phyloP scores from a whole-genome alignment of 164 flowering plant genomes.

The Platanus orientalis region DNA sequence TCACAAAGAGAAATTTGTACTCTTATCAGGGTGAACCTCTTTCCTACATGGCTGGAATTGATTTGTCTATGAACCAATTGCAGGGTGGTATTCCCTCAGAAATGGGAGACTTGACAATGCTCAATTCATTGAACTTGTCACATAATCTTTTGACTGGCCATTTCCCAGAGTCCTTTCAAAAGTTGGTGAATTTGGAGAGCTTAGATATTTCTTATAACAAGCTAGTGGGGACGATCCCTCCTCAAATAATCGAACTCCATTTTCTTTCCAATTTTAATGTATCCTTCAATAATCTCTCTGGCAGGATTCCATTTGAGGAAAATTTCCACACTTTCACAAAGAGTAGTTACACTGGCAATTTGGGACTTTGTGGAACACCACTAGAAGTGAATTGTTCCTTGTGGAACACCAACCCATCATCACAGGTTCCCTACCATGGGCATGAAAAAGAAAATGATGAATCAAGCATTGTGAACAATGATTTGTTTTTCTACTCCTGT shows the following conservation, averaged over 20 bases:
- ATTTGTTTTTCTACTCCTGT: too few species aligned
- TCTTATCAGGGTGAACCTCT: not conserved
- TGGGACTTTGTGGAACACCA: not conserved
- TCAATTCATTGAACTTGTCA: slow-evolving; percentile 6
- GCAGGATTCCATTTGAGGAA: too few species aligned
- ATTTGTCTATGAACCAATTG: slow-evolving; percentile 7
- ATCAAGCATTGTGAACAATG: too few species aligned
- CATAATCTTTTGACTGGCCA: slow-evolving; percentile 6
- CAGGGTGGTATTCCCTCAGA: slow-evolving; percentile 3
- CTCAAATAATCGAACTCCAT: slow-evolving; percentile 1
- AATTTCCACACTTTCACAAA: too few species aligned
- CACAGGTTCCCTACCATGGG: not conserved
- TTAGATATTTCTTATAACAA: too few species aligned
- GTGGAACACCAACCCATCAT: too few species aligned
- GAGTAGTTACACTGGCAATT: too few species aligned
- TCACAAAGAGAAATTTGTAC: not conserved
- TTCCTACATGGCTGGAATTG: slow-evolving; percentile 7
- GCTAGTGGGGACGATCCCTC: slow-evolving; percentile 1
- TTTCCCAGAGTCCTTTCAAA: slow-evolving; percentile 9
- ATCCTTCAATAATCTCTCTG: not conserved
- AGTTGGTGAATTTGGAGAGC: too few species aligned
- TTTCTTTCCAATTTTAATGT: slow-evolving; percentile 9
- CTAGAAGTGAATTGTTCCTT: not conserved
- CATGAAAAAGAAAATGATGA: too few species aligned
- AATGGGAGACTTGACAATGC: too few species aligned